phyloP scores from a whole-genome alignment of 257 asterid genomes.

The Lantana camara region DNA sequence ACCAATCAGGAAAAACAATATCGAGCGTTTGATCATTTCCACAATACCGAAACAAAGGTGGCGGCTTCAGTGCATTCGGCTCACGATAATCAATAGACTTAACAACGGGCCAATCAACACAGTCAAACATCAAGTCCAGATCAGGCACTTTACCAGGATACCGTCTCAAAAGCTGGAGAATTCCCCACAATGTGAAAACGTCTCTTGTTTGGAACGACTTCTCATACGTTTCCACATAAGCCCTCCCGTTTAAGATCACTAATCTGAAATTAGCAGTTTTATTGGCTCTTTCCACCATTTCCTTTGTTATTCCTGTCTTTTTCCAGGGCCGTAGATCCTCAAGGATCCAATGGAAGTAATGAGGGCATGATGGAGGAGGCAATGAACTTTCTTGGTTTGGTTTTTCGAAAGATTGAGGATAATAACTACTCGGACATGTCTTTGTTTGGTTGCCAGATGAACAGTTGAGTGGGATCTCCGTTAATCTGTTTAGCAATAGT shows the following conservation, averaged over 20 bases:
- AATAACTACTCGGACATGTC: slow-evolving; percentile 44
- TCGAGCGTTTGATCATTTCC: slow-evolving; percentile 42
- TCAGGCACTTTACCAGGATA: slow-evolving; percentile 60
- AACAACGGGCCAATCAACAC: slow-evolving; percentile 52
- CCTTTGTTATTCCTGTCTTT: slow-evolving; percentile 45
- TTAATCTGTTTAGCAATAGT: slow-evolving; percentile 2
- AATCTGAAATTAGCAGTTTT: slow-evolving; percentile 51
- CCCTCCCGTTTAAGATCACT: slow-evolving; percentile 49
- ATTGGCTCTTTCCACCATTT: slow-evolving; percentile 52
- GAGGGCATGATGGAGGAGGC: slow-evolving; percentile 43
- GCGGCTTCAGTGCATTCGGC: slow-evolving; percentile 31
- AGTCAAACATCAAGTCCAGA: slow-evolving; percentile 59
- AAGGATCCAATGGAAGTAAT: slow-evolving; percentile 57
- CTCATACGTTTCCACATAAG: slow-evolving; percentile 40
- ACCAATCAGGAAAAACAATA: slow-evolving; percentile 63
- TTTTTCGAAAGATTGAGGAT: slow-evolving; percentile 12
- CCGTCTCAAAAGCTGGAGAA: slow-evolving; percentile 48
- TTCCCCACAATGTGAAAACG: slow-evolving; percentile 57
- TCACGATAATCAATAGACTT: slow-evolving; percentile 8
- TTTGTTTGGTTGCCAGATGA: slow-evolving; percentile 29
- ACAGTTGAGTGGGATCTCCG: slow-evolving; percentile 38
- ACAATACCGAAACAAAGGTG: slow-evolving; percentile 59
- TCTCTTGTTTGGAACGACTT: slow-evolving; percentile 54
- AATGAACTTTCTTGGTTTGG: not conserved
- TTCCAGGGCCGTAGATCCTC: slow-evolving; percentile 54